Base-by-base conservation (phyloP, 768 basidiomycete genomes). In the Astraeus odoratus region DNA sequence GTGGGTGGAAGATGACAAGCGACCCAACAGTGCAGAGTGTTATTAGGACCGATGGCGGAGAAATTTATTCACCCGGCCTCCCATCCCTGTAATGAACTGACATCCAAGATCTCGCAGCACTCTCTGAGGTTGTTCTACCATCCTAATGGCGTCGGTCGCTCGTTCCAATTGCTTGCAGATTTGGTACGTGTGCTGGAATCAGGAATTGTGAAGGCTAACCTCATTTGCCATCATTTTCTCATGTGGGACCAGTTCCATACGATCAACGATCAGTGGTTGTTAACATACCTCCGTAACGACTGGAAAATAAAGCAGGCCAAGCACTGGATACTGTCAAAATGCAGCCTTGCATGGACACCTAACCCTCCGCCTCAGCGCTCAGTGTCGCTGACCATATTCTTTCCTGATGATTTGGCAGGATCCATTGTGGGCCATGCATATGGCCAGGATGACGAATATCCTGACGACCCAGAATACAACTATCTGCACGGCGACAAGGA, bases 201-300 rank as follows among this genome's bases (percentile, higher is more conserved):
- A 23, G 8, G 4, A 24, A 30, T 39, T 41, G 5, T 24, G 23
- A 40, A 9, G 30, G 16, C 18, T 29, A 13, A 23, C 44, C 2
- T 10, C 26, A 27, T 31, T 46, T 43, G 25, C 40, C 37, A 38
- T 26, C 49, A 39, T 19, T 7, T 26, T 5, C 42, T 33, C 33
- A 29, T 4, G 13, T 27, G 37, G 37, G 4, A 13, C 5, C 48
- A 81, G 84, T 87, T 19, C 76, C 80, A 0, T 75, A 79, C 52
- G 86, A 88, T 60, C 83, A 85, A 79, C 52, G 86, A 88, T 60
- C 83, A 85, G 64, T 88, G 85, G 84, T 66, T 86, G 37, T 66
- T 80, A n/a, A 84, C 84, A 10, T 81, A 83, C 56, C 57, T 83
- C 56, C 75, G 80, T 47, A 68, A 76, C 3, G 52, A 64, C 24